Evolutionary conservation across 179 eudicot species (phyloP).

Genomic region (Drosera spatulata): DNA sequence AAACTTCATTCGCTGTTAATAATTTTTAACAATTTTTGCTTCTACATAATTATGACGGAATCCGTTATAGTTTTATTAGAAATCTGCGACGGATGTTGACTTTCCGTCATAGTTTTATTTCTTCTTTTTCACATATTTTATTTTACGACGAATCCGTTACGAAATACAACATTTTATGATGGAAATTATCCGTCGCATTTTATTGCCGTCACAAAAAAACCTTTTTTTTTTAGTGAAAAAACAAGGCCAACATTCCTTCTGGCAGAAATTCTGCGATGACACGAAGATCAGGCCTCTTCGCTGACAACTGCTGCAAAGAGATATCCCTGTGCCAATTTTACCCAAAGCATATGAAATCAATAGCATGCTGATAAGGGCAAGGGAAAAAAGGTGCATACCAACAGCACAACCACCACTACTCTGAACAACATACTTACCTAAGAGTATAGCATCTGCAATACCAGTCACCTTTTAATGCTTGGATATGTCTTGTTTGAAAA

Average conservation of each 20-base stretch:
- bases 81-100: no score
- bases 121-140: no score
- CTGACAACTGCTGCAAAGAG: constrained; percentile 24
- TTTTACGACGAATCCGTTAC: no score
- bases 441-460: constrained; percentile 28
- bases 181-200: no score
- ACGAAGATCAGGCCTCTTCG: constrained; percentile 34
- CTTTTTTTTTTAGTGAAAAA: no score
- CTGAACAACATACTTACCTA: constrained; percentile 16
- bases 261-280: constrained; percentile 46
- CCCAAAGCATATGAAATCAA: background rate
- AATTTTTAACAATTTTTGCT: no score
- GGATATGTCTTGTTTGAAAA: constrained; percentile 38
- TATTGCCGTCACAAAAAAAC: no score
- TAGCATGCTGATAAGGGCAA: background rate
- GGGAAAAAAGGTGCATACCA: background rate
- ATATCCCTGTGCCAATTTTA: constrained; percentile 20
- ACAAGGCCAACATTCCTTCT: constrained; percentile 30
- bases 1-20: no score
- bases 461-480: constrained; percentile 52
- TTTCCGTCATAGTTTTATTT: no score
- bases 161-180: no score
- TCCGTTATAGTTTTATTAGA: no score
- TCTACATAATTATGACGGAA: no score
- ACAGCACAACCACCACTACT: background rate